Percentiles rank a stretch among this genome's conserved stretches.
phyloP scores from a whole-genome alignment of 1,284 basidiomycete genomes.

The Schizopora paradoxa region DNA sequence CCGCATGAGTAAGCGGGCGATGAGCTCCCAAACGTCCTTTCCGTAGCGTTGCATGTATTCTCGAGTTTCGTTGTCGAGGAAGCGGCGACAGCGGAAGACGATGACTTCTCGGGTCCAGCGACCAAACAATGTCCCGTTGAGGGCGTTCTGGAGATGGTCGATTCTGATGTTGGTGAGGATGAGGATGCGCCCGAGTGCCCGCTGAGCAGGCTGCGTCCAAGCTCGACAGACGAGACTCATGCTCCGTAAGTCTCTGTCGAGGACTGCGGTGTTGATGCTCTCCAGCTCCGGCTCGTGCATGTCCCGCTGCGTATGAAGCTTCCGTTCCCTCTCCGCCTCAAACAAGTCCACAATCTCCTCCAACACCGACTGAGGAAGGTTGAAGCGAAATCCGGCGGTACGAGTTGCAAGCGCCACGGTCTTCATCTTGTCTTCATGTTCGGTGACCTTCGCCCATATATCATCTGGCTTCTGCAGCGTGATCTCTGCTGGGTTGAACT shows the following conservation, averaged over 20 bases:
- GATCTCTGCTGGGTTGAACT: conserved; percentile 16
- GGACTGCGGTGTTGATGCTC: conserved; percentile 3
- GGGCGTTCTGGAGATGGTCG: conserved; percentile 4
- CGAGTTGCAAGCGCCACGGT: neutral
- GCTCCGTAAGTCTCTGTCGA: conserved; percentile 12
- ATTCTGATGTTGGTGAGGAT: conserved; percentile 11
- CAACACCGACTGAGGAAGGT: conserved; percentile 11
- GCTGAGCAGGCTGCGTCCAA: conserved; percentile 12
- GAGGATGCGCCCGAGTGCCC: conserved; percentile 11
- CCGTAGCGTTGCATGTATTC: neutral
- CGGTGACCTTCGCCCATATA: conserved; percentile 12
- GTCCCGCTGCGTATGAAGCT: conserved; percentile 8
- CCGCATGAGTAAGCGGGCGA: conserved; percentile 1
- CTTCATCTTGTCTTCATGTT: conserved; percentile 6
- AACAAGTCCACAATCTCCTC: conserved; percentile 13
- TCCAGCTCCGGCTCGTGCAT: conserved; percentile 7
- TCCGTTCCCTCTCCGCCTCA: conserved; percentile 7
- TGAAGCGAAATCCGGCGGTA: neutral
- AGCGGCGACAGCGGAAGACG: conserved; percentile 7
- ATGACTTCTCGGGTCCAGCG: conserved; percentile 12
- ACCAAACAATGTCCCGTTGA: conserved; percentile 11
- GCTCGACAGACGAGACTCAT: conserved; percentile 15
- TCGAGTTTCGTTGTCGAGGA: neutral
- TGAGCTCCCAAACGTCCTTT: conserved; percentile 8
- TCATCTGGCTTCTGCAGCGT: conserved; percentile 15